Evolutionary conservation across 2,329 filamentous ascomycete genomes (phyloP).

Genomic region (Clarireedia homoeocarpa): DNA sequence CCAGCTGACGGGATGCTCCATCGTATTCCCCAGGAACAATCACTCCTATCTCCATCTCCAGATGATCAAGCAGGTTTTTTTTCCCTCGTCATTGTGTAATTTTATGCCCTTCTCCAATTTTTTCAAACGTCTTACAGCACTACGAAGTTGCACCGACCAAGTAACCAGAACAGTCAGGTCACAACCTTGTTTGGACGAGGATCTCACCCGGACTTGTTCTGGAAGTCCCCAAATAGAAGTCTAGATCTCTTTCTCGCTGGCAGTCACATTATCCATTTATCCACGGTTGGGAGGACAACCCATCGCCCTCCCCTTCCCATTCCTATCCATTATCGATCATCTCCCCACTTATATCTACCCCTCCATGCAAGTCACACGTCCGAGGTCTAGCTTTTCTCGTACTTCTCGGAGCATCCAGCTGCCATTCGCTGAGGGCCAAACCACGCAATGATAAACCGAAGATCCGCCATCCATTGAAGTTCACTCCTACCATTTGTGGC

Average conservation of each 20-base stretch:
- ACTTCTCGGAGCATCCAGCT: neutral
- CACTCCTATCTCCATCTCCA: slow-evolving; percentile 1
- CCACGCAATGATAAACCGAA: neutral
- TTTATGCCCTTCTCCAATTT: no score
- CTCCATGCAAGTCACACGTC: slow-evolving; percentile 5
- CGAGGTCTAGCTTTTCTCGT: neutral
- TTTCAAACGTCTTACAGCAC: no score
- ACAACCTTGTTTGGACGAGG: no score
- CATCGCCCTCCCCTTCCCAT: neutral
- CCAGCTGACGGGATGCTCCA: slow-evolving; percentile 1
- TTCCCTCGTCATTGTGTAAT: no score
- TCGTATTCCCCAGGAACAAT: neutral
- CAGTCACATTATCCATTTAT: neutral
- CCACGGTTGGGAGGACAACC: neutral
- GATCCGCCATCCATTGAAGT: neutral
- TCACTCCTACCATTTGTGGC: no score
- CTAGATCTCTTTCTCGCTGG: neutral
- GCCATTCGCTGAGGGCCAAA: neutral
- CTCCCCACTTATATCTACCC: neutral
- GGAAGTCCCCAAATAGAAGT: neutral
- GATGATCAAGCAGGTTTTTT: neutral
- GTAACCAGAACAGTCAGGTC: no score
- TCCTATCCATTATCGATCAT: neutral
- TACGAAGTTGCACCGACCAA: no score
- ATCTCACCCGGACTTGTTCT: no score